These are phyloP conservation scores for Metschnikowia similis DNA, from an alignment of 805 yeast genomes.

Conservation along the genomic window DNA sequence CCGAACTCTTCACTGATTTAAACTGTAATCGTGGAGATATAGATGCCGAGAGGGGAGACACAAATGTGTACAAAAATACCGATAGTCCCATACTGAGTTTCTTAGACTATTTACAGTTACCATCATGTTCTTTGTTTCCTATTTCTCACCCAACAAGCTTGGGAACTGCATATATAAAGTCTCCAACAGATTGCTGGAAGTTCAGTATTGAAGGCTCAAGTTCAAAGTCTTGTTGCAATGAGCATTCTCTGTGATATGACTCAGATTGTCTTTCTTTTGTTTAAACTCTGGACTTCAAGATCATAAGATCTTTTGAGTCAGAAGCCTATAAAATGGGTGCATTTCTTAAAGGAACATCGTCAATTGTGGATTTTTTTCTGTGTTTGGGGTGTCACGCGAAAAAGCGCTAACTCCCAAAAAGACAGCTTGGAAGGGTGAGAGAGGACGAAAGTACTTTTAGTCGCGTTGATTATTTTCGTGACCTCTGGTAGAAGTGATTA, in stretches of 20 bases:
- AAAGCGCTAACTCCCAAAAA: neutral
- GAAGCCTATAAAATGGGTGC: neutral
- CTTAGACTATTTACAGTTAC: conserved; percentile 27
- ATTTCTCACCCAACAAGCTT: conserved; percentile 35
- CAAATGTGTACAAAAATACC: conserved; percentile 34
- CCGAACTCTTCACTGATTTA: conserved; percentile 27
- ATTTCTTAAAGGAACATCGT: neutral
- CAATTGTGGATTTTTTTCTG: neutral
- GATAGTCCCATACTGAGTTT: conserved; percentile 23
- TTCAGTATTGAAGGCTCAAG: conserved; percentile 21
- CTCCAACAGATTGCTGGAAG: conserved; percentile 31
- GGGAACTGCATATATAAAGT: conserved; percentile 31
- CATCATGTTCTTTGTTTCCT: conserved; percentile 31
- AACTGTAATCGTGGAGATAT: conserved; percentile 33
- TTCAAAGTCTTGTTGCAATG: neutral
- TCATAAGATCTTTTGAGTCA: conserved; percentile 18
- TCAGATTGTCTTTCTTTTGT: conserved; percentile 29
- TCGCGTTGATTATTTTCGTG: neutral
- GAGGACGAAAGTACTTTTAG: neutral
- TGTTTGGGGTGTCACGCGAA: neutral
- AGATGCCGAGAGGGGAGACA: conserved; percentile 41
- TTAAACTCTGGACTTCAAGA: conserved; percentile 27
- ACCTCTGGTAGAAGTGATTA: too few species aligned
- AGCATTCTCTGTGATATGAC: conserved; percentile 14
- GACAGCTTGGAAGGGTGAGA: neutral